Evolutionary conservation across 2,329 filamentous ascomycete species (phyloP), one percentile per base, ranked within the genome.

Genomic region (Cladosporium sp.): DNA sequence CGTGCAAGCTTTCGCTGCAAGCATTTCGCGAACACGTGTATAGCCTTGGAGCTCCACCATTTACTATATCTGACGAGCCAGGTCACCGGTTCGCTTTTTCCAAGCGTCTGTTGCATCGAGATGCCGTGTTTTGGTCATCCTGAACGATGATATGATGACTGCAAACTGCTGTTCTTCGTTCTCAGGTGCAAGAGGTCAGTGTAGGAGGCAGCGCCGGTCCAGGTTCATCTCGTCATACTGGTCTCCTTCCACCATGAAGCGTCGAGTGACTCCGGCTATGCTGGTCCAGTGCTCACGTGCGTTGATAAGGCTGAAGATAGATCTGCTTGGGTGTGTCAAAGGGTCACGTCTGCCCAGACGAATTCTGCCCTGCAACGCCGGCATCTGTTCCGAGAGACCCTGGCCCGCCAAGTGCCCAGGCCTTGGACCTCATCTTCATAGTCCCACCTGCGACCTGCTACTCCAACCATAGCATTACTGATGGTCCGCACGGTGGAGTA

Each of bases 371-470:
- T 46, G 40, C 5, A 12, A 12, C 4, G n/a, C 40, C 52, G 52
- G 52, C 52, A 55, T 16, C 52, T 55, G 10, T 55, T 55, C 52
- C 52, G 52, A 55, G 28, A 29, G 52, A 55, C 52, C 50, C 52
- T 55, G 28, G 52, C 12, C 28, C 52, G 52, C 52, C 52, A 55
- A 55, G 52, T 31, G 55, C 55, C 33, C 29, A 57, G 33, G 29
- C 33, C 55, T 40, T 37, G 55, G 55, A 57, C 55, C 55, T 57
- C 55, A 57, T 37, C 55, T 57, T 28, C 55, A 57, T 35, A 26
- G 33, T 57, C 14, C 55, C 55, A 57, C 23, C 29, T n/a, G 0
- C 28, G 3, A 55, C 52, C 26, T n/a, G 10, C 52, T 29, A 18
- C 3, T 21, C 28, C 52, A 55, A 55, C 52, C 52, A 55, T 11